Conservation (phyloP, 208 protist species). For the Novymonas esmeraldas region DNA sequence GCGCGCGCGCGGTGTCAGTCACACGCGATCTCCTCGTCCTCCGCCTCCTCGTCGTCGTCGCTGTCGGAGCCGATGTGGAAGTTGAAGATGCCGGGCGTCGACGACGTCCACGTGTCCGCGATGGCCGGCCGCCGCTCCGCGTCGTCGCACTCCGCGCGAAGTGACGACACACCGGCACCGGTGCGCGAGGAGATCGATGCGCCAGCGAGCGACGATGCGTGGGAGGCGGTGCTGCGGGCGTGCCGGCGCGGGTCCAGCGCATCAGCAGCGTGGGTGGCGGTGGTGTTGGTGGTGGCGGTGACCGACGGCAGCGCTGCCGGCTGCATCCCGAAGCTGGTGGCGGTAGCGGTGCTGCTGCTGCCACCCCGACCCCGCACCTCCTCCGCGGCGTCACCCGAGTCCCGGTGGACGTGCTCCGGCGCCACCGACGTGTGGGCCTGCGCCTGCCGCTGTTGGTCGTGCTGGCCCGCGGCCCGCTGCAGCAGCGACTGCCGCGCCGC, state of each 20-base stretch:
- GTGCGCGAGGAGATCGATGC: slow-evolving; percentile 1
- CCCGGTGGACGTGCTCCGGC: no score
- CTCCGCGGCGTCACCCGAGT: no score
- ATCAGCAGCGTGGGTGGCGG: background rate
- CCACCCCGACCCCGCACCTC: background rate
- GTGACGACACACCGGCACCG: background rate
- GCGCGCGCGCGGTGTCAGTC: background rate
- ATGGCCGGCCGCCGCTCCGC: background rate
- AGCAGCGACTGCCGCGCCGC: slow-evolving; percentile 27
- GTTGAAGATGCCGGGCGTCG: slow-evolving; percentile 13
- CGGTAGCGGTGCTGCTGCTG: slow-evolving; percentile 2
- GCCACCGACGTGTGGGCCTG: background rate
- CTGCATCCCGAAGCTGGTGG: no score
- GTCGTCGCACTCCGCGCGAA: background rate
- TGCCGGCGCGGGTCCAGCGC: background rate
- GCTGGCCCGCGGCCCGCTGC: slow-evolving; percentile 24
- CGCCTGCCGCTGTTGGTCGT: background rate
- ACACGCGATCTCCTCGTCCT: background rate
- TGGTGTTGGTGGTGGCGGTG: background rate
- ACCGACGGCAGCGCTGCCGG: background rate
- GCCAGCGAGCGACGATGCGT: background rate
- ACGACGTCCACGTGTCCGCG: background rate
- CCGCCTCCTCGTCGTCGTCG: slow-evolving; percentile 4
- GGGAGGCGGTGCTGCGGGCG: background rate
- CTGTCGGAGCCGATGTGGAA: slow-evolving; percentile 33